These are phyloP conservation scores for Fusarium zealandicum DNA, from an alignment of 2,329 filamentous ascomycete genomes.

Conservation along the genomic window DNA sequence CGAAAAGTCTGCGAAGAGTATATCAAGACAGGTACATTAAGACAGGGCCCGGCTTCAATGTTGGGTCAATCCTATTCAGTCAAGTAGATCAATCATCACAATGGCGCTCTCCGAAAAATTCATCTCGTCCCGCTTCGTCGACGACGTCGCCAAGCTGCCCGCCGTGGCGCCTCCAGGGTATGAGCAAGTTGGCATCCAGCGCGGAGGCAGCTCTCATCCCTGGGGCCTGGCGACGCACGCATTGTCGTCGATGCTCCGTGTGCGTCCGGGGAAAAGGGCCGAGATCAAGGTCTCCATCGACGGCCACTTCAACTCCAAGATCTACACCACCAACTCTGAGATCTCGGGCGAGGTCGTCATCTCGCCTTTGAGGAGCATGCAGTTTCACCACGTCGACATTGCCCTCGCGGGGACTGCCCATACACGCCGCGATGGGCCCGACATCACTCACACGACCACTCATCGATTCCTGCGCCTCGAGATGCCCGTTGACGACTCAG, in stretches of 20 bases:
- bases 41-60: no score
- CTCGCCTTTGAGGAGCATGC: conserved; percentile 18
- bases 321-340: conserved; percentile 36
- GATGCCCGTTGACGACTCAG: conserved; percentile 29
- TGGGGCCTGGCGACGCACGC: conserved; percentile 19
- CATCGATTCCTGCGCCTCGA: conserved; percentile 35
- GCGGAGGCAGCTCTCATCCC: conserved; percentile 10
- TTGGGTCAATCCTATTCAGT: no score
- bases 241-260: conserved; percentile 13
- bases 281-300: conserved; percentile 27
- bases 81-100: not conserved
- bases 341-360: conserved; percentile 33
- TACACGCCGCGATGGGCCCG: conserved; percentile 33
- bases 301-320: conserved; percentile 36
- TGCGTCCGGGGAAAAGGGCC: conserved; percentile 12
- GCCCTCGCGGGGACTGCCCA: conserved; percentile 26
- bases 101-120: conserved; percentile 21
- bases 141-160: conserved; percentile 22
- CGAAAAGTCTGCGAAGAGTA: not conserved
- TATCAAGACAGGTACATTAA: no score
- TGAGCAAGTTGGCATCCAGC: conserved; percentile 26
- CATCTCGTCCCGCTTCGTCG: conserved; percentile 12
- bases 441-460: conserved; percentile 27
- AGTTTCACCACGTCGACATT: conserved; percentile 28
- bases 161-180: conserved; percentile 19